phyloP scores from a whole-genome alignment of 1,284 basidiomycete species.

The Rhodotorula sp. region DNA sequence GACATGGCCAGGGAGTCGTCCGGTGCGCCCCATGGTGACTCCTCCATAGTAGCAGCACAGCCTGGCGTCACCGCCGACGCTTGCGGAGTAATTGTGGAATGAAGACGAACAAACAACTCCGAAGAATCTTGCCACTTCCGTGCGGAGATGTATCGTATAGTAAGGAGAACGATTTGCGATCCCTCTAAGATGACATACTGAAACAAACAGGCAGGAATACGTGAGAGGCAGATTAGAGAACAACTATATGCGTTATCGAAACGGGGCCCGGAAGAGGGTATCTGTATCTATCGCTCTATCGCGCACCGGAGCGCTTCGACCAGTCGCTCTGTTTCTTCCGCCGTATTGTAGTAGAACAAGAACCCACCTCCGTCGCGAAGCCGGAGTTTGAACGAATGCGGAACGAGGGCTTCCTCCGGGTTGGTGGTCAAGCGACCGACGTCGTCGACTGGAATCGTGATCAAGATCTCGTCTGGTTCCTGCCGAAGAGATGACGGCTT shows the following conservation, averaged over 20 bases:
- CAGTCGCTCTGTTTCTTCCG: conserved; percentile 25
- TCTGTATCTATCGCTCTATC: background rate
- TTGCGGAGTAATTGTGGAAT: too few species aligned
- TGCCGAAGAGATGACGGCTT: background rate
- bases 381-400: conserved; percentile 25
- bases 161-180: too few species aligned
- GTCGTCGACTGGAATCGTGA: background rate
- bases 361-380: conserved; percentile 17
- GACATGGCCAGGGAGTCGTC: background rate
- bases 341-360: conserved; percentile 22
- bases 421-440: conserved; percentile 5
- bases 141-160: too few species aligned
- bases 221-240: too few species aligned
- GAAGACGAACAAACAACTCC: too few species aligned
- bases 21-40: conserved; percentile 21
- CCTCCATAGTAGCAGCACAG: conserved; percentile 5
- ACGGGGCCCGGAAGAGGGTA: background rate
- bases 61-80: background rate
- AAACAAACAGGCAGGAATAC: too few species aligned
- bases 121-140: too few species aligned
- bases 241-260: too few species aligned
- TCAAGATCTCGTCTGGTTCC: conserved; percentile 14
- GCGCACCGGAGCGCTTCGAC: conserved; percentile 19
- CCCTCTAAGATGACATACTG: too few species aligned
- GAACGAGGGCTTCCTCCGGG: conserved; percentile 27